These are phyloP conservation scores for Hirsutella rhossiliensis DNA, from an alignment of 2,329 filamentous ascomycete genomes.

Conservation along the genomic window DNA sequence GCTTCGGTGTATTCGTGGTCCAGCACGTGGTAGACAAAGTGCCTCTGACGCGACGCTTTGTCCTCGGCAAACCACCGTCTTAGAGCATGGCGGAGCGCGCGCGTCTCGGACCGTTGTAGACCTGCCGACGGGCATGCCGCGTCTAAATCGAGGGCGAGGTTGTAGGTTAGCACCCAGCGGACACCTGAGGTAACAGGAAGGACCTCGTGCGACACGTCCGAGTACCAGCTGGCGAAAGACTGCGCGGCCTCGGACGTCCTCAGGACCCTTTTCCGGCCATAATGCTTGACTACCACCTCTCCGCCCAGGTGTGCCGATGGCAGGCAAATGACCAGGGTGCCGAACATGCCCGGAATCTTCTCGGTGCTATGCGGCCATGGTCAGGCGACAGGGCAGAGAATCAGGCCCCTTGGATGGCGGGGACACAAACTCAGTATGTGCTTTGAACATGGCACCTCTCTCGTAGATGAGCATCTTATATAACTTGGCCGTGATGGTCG, in stretches of 20 bases:
- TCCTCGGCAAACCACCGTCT: conserved; percentile 13
- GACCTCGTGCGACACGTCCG: conserved; percentile 40
- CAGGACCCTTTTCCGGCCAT: conserved; percentile 17
- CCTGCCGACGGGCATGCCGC: conserved; percentile 10
- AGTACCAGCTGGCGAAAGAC: conserved; percentile 28
- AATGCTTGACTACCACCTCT: conserved; percentile 27
- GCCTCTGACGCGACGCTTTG: background rate
- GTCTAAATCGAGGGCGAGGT: conserved; percentile 22
- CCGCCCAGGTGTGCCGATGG: conserved; percentile 36
- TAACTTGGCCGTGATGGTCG: conserved; percentile 19
- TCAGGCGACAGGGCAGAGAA: too few relatives aligned
- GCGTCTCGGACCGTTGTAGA: conserved; percentile 1
- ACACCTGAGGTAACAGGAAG: conserved; percentile 32
- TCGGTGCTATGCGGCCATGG: conserved; percentile 20
- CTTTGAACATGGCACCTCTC: conserved; percentile 34
- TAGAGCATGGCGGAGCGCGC: conserved; percentile 10
- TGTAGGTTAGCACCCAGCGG: conserved; percentile 40
- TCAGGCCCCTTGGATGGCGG: too few relatives aligned
- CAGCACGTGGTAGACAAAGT: conserved; percentile 17
- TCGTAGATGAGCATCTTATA: conserved; percentile 39
- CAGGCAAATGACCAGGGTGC: conserved; percentile 34
- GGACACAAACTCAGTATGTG: conserved; percentile 25
- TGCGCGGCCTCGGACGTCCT: conserved; percentile 12
- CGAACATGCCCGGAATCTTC: conserved; percentile 35
- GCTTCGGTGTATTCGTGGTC: conserved; percentile 21